A percentile compares a stretch with the other conserved stretches of the same genome.
These are phyloP conservation scores for Venturia oleaginea DNA, from an alignment of 2,329 filamentous ascomycete species.

Conservation along the genomic window DNA sequence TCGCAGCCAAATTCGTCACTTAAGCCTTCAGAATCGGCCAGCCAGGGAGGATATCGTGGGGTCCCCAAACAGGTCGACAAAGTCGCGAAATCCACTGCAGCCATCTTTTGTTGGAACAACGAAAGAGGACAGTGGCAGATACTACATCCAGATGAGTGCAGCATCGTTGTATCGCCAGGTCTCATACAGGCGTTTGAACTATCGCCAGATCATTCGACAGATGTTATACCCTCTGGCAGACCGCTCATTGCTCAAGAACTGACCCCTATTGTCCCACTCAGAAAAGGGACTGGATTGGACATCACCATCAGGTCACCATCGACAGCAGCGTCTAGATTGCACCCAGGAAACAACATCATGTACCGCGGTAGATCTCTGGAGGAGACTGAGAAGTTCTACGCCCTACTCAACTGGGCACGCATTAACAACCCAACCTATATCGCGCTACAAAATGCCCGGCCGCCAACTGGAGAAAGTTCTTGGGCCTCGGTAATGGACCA, in stretches of 20 bases:
- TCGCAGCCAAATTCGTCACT: constrained; percentile 47
- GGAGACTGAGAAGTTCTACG: constrained; percentile 77
- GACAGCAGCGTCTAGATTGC: constrained; percentile 61
- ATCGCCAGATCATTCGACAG: constrained; percentile 33
- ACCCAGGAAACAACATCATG: constrained; percentile 67
- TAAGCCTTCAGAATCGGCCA: constrained; percentile 68
- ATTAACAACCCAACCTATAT: constrained; percentile 91
- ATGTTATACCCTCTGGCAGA: constrained; percentile 25
- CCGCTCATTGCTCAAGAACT: constrained; percentile 68
- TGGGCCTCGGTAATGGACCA: constrained; percentile 45
- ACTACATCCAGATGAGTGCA: constrained; percentile 53
- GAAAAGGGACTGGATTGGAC: constrained; percentile 85
- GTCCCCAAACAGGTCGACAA: constrained; percentile 36
- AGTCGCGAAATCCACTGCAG: constrained; percentile 48
- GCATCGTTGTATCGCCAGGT: constrained; percentile 53
- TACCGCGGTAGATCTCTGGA: constrained; percentile 70
- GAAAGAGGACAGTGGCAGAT: constrained; percentile 53
- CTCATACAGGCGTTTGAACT: constrained; percentile 56
- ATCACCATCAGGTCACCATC: constrained; percentile 88
- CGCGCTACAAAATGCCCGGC: constrained; percentile 62
- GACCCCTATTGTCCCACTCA: constrained; percentile 81
- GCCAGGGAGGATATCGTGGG: constrained; percentile 58
- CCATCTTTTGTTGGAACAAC: constrained; percentile 52
- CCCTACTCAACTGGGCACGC: constrained; percentile 76
- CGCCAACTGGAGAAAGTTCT: constrained; percentile 40